Percentiles rank a stretch among this genome's conserved stretches.
These are phyloP conservation scores for Ensete ventricosum DNA, from an alignment of 176 grass and related monocot species.

Conservation along the genomic window DNA sequence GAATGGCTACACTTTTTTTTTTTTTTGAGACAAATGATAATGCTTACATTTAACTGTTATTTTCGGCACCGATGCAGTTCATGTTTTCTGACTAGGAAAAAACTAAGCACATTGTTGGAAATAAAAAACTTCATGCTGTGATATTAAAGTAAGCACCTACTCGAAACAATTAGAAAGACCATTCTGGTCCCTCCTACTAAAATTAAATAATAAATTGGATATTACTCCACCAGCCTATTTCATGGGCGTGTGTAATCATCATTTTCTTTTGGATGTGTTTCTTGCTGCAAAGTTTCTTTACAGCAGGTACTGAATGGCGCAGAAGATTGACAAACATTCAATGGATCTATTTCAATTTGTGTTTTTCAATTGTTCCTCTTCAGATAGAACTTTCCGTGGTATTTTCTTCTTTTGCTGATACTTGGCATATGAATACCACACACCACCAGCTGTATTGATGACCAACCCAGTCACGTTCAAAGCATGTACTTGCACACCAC, in stretches of 20 bases:
- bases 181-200: neutral
- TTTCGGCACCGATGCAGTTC: too few species aligned
- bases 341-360: neutral
- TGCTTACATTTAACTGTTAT: too few species aligned
- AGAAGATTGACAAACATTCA: neutral
- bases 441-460: constrained; percentile 81
- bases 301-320: neutral
- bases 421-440: constrained; percentile 92
- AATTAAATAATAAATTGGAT: neutral
- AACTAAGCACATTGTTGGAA: neutral
- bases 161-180: neutral
- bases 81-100: neutral
- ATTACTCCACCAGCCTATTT: neutral
- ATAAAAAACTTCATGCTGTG: neutral
- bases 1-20: too few species aligned
- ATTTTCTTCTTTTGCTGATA: constrained; percentile 71
- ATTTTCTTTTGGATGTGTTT: neutral
- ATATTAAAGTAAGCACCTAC: neutral
- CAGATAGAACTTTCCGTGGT: constrained; percentile 32
- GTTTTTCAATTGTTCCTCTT: constrained; percentile 42
- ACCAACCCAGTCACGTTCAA: constrained; percentile 71
- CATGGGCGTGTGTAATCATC: neutral
- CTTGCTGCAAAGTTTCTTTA: neutral
- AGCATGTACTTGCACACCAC: constrained; percentile 71
- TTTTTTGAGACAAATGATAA: too few species aligned